A percentile compares a stretch with the other conserved stretches of the same genome.
Evolutionary conservation across 257 asterid species (phyloP).

Genomic region (Verbascum thapsus): DNA sequence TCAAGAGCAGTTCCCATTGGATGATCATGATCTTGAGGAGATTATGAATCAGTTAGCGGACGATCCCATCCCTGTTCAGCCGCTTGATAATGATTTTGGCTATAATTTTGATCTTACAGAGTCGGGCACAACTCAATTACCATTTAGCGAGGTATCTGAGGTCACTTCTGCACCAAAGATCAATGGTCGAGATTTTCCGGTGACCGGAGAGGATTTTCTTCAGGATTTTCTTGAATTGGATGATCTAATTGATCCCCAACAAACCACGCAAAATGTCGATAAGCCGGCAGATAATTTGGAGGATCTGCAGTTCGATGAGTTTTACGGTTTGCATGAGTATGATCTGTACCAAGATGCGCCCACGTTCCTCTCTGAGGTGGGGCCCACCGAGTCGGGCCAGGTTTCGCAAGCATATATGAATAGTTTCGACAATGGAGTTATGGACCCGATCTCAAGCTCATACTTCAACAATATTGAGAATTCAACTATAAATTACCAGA

Average conservation of each 20-base stretch:
- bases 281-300: slow-evolving; percentile 34
- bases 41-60: slow-evolving; percentile 45
- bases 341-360: slow-evolving; percentile 63
- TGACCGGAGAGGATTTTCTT: slow-evolving; percentile 51
- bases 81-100: slow-evolving; percentile 30
- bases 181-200: slow-evolving; percentile 15
- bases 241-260: slow-evolving; percentile 58
- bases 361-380: slow-evolving; percentile 39
- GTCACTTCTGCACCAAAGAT: slow-evolving; percentile 46
- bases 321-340: slow-evolving; percentile 53
- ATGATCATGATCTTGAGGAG: slow-evolving; percentile 64
- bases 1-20: slow-evolving; percentile 32
- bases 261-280: slow-evolving; percentile 34
- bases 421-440: slow-evolving; percentile 33
- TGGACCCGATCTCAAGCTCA: slow-evolving; percentile 27
- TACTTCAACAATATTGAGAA: slow-evolving; percentile 35
- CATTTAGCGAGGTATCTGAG: slow-evolving; percentile 54
- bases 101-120: slow-evolving; percentile 50
- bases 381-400: slow-evolving; percentile 39
- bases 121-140: slow-evolving; percentile 48
- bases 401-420: slow-evolving; percentile 36
- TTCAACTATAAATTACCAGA: slow-evolving; percentile 30
- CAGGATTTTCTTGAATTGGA: slow-evolving; percentile 86
- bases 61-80: slow-evolving; percentile 40
- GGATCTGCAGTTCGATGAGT: slow-evolving; percentile 41